Conservation (phyloP, 1,284 basidiomycete species). For the Boletus smithii region DNA sequence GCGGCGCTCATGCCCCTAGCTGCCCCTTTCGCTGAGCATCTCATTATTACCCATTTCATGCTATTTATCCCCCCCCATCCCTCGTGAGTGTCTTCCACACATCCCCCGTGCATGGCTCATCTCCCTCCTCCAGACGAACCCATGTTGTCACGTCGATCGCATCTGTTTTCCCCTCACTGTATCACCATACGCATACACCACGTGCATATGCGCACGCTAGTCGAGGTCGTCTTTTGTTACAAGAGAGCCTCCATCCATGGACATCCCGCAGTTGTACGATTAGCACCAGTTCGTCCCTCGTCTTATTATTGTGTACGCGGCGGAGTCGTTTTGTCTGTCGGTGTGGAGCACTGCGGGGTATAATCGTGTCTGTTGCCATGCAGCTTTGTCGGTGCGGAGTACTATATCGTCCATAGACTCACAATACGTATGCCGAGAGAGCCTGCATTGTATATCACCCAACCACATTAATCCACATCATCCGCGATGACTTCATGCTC, state of each 20-base stretch:
- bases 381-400: constrained; percentile 21
- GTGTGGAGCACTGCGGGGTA: constrained; percentile 22
- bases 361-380: constrained; percentile 18
- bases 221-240: constrained; percentile 9
- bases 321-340: constrained; percentile 1
- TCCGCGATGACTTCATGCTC: constrained; percentile 26
- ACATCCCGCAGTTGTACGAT: constrained; percentile 31
- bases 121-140: too few species aligned
- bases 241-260: constrained; percentile 15
- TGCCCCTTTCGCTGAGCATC: constrained; percentile 55
- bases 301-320: constrained; percentile 10
- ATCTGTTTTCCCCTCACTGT: constrained; percentile 29
- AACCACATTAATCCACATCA: constrained; percentile 7
- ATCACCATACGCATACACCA: constrained; percentile 34
- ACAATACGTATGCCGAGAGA: constrained; percentile 20
- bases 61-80: constrained; percentile 26
- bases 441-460: constrained; percentile 30
- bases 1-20: constrained; percentile 60
- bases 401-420: constrained; percentile 20
- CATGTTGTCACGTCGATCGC: constrained; percentile 36
- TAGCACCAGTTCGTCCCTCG: too few species aligned
- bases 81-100: too few species aligned
- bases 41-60: constrained; percentile 12
- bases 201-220: constrained; percentile 38
- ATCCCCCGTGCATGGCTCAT: too few species aligned